phyloP scores from a whole-genome alignment of 495 filamentous ascomycete genomes.

The Lasiosphaeria ovina region DNA sequence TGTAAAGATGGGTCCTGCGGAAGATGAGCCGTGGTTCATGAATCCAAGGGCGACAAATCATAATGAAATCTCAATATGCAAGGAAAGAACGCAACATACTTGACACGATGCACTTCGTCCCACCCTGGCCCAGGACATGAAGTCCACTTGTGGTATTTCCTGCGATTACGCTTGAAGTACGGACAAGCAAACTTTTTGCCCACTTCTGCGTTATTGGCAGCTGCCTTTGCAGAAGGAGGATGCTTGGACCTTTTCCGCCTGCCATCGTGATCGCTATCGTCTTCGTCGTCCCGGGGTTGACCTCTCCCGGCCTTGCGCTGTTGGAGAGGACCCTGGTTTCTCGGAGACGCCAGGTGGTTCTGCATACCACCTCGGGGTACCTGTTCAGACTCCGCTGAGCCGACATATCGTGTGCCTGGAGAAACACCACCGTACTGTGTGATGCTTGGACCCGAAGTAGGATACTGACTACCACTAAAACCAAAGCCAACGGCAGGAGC shows the following conservation, averaged over 20 bases:
- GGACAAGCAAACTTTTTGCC: conserved; percentile 33
- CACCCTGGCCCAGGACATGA: conserved; percentile 34
- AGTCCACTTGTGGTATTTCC: conserved; percentile 33
- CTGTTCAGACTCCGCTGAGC: no score
- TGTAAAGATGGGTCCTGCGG: conserved; percentile 30
- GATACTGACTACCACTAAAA: no score
- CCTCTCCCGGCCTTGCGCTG: not conserved
- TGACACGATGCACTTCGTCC: conserved; percentile 36
- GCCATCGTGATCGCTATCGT: conserved; percentile 19
- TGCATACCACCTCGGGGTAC: no score
- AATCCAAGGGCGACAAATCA: not conserved
- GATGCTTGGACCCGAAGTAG: no score
- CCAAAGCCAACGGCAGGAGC: no score
- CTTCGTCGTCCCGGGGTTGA: conserved; percentile 9
- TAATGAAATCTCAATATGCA: not conserved
- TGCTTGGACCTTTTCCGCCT: conserved; percentile 23
- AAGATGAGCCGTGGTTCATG: not conserved
- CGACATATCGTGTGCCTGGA: no score
- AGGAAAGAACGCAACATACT: conserved; percentile 19
- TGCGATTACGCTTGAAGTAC: conserved; percentile 33
- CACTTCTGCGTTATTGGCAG: not conserved
- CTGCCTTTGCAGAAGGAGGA: not conserved
- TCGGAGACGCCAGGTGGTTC: not conserved
- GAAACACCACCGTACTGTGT: no score
- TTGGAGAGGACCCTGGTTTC: not conserved